Percentiles rank a stretch among this genome's conserved stretches.
Conservation (phyloP, 768 basidiomycete genomes). For the Clitopilus hobsonii region DNA sequence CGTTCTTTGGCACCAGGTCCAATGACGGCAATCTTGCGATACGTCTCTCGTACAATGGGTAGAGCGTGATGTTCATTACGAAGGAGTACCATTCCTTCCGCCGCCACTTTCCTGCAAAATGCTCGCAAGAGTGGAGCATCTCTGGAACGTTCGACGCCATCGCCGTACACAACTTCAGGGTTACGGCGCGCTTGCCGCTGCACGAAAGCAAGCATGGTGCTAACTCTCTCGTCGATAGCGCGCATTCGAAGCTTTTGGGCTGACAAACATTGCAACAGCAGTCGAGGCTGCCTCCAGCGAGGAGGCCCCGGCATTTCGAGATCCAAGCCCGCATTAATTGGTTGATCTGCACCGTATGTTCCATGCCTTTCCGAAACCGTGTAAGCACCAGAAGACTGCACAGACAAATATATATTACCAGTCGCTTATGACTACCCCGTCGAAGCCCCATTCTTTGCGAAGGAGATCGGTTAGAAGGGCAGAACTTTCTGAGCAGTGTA, state of each 20-base stretch:
- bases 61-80: slow-evolving; percentile 57
- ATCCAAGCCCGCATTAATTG: slow-evolving; percentile 71
- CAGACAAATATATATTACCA: slow-evolving; percentile 40
- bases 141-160: slow-evolving; percentile 51
- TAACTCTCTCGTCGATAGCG: slow-evolving; percentile 47
- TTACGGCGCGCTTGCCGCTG: slow-evolving; percentile 53
- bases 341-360: slow-evolving; percentile 61
- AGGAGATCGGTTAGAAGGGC: slow-evolving; percentile 56
- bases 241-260: slow-evolving; percentile 41
- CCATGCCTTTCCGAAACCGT: slow-evolving; percentile 49
- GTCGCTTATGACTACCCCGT: slow-evolving; percentile 71
- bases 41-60: slow-evolving; percentile 36
- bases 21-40: slow-evolving; percentile 56
- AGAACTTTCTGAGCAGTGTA: slow-evolving; percentile 67
- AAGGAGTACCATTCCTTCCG: slow-evolving; percentile 60
- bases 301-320: slow-evolving; percentile 76
- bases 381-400: neutral
- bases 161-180: slow-evolving; percentile 58
- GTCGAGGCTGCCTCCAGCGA: slow-evolving; percentile 56
- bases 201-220: slow-evolving; percentile 48
- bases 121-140: slow-evolving; percentile 46
- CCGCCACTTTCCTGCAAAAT: slow-evolving; percentile 54
- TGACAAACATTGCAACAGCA: slow-evolving; percentile 32
- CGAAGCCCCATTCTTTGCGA: slow-evolving; percentile 72
- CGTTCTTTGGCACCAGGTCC: slow-evolving; percentile 65